A percentile compares a stretch with the other conserved stretches of the same genome.
These are phyloP conservation scores for Penicillium sp. DNA, from an alignment of 2,329 filamentous ascomycete genomes.

Conservation along the genomic window DNA sequence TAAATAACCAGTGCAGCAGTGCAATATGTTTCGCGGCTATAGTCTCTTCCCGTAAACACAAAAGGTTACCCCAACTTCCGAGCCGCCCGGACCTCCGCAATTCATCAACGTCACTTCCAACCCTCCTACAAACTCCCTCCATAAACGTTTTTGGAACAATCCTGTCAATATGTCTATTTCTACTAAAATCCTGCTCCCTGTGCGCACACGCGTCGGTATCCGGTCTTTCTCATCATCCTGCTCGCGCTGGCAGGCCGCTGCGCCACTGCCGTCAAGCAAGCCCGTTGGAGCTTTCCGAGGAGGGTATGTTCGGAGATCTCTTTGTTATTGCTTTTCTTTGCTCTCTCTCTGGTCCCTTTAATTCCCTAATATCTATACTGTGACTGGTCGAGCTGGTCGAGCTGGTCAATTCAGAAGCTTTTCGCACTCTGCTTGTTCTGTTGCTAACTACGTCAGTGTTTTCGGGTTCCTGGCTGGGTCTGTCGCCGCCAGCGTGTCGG, in stretches of 20 bases:
- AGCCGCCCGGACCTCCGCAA: slow-evolving; percentile 21
- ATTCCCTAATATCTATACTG: slow-evolving; percentile 6
- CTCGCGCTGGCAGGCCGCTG: slow-evolving; percentile 38
- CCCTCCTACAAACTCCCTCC: neutral
- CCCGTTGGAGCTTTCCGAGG: slow-evolving; percentile 72
- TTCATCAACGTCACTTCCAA: slow-evolving; percentile 23
- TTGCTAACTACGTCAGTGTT: slow-evolving; percentile 57
- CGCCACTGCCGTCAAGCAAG: slow-evolving; percentile 58
- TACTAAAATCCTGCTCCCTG: slow-evolving; percentile 22
- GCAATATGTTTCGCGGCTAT: neutral
- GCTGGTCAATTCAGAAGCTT: neutral
- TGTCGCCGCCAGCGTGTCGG: slow-evolving; percentile 73
- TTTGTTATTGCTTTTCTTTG: neutral
- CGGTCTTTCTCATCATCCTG: slow-evolving; percentile 42
- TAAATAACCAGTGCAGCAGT: too few relatives aligned
- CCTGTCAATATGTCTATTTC: slow-evolving; percentile 16
- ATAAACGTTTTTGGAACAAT: neutral
- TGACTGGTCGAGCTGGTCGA: neutral
- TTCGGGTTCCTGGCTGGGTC: slow-evolving; percentile 90
- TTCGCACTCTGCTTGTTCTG: neutral
- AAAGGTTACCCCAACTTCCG: slow-evolving; percentile 13
- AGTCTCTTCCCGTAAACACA: neutral
- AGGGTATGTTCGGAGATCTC: slow-evolving; percentile 58
- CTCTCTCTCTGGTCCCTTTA: neutral
- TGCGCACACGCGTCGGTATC: slow-evolving; percentile 25